Conservation (phyloP, 129 eudicot species). For the Ambrosia trifida region DNA sequence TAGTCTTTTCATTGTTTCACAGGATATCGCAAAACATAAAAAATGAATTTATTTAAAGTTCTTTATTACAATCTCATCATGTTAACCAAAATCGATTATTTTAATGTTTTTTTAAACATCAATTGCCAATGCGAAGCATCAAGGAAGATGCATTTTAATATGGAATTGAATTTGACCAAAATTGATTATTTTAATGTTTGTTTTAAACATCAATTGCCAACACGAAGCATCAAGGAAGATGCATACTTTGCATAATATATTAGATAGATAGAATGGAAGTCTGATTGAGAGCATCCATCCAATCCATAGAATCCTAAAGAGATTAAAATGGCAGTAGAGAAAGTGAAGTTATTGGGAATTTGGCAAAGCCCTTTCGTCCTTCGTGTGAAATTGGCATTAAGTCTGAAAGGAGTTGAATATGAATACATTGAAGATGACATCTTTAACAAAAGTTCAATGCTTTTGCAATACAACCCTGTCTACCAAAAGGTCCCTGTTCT, state of each 20-base stretch:
- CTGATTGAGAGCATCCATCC: background rate
- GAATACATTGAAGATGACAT: constrained; percentile 40
- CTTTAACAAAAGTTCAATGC: constrained; percentile 35
- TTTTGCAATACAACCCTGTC: constrained; percentile 40
- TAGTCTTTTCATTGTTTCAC: too few relatives aligned
- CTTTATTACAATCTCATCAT: too few relatives aligned
- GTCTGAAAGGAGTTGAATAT: constrained; percentile 35
- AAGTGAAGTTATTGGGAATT: constrained; percentile 39
- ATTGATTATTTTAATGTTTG: background rate
- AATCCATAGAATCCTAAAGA: too few relatives aligned
- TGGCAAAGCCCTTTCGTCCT: constrained; percentile 37
- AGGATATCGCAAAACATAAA: too few relatives aligned
- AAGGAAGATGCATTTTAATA: too few relatives aligned
- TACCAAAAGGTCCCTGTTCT: constrained; percentile 46
- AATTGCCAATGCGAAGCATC: too few relatives aligned
- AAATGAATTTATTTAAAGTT: too few relatives aligned
- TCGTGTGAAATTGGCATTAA: constrained; percentile 40
- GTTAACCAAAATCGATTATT: too few relatives aligned
- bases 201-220: background rate
- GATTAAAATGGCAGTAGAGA: constrained; percentile 18
- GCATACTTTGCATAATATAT: background rate
- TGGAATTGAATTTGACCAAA: background rate
- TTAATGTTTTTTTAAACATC: too few relatives aligned
- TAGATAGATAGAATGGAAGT: background rate
- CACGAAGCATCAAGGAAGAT: constrained; percentile 16